Percentiles rank a stretch among this genome's conserved stretches.
phyloP scores from a whole-genome alignment of 2,329 filamentous ascomycete species.

The Fusarium fujikuroi region DNA sequence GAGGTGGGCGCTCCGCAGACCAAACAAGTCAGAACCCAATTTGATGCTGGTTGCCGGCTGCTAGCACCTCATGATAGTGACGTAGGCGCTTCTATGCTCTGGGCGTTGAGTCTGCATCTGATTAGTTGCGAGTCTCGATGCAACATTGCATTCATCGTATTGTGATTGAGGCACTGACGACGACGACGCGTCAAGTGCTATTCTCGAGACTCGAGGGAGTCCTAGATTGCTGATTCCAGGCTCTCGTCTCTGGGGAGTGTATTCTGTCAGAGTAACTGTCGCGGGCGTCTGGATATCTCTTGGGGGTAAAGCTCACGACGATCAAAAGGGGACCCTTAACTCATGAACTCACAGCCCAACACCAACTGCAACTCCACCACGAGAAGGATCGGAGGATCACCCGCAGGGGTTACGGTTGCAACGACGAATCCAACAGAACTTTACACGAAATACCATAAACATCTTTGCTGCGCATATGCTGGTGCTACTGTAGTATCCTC shows the following conservation, averaged over 20 bases:
- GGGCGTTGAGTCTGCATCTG: background rate
- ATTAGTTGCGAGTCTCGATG: slow-evolving; percentile 14
- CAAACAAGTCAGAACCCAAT: slow-evolving; percentile 39
- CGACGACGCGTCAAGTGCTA: slow-evolving; percentile 9
- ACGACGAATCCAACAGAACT: background rate
- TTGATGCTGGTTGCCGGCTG: slow-evolving; percentile 2
- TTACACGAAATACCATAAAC: slow-evolving; percentile 15
- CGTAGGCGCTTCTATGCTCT: slow-evolving; percentile 6
- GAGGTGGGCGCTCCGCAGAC: slow-evolving; percentile 27
- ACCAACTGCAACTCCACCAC: slow-evolving; percentile 17
- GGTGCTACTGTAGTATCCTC: background rate
- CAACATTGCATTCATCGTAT: slow-evolving; percentile 28
- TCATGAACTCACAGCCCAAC: background rate
- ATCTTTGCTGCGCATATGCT: background rate
- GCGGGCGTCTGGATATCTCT: background rate
- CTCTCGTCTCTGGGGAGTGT: background rate
- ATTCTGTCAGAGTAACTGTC: background rate
- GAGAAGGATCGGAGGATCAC: slow-evolving; percentile 24
- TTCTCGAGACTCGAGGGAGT: background rate
- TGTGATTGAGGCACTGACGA: slow-evolving; percentile 7
- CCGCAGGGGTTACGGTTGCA: slow-evolving; percentile 24
- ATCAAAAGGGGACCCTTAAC: slow-evolving; percentile 18
- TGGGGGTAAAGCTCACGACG: background rate
- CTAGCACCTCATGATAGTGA: slow-evolving; percentile 23
- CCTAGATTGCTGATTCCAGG: background rate